Evolutionary conservation across 108 stramenopile species (phyloP), one percentile per base, ranked within the genome.

Genomic region (Schizochytrium sp.): DNA sequence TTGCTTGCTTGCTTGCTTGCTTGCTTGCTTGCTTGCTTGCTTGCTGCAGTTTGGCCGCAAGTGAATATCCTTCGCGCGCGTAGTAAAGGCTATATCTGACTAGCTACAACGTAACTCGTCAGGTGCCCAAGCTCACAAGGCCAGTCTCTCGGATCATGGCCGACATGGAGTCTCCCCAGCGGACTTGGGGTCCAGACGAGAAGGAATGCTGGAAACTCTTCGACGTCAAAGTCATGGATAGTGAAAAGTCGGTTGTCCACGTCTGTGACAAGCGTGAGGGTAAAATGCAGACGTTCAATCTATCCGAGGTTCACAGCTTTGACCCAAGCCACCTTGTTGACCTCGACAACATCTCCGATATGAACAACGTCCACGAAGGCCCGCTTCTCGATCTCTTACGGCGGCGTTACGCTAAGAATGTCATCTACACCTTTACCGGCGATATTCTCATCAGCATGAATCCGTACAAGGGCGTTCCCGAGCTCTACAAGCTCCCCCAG

Each of bases 401-500:
- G 41, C 58, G 92, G 14, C 90, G 94, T 5, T 94, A 94, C 60
- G 29, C 8, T 5, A 90, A 90, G n/a, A 93, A 94, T 58, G 58
- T 89, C 63, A 99, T 99, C 90, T 99, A 99, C 92, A 99, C 99
- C 8, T 98, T 96, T 96, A 98, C 97, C 21, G 98, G 98, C 19
- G 96, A 98, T 43, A 97, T 99, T 41, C 92, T 99, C 76, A 99
- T 99, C 92, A 97, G 98, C 58, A 97, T 99, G 44, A 99, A 99
- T 90, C 99, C 99, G 25, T 95, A 95, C 94, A 91, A 90, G 69
- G 29, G 44, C 45, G 93, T 95, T 16, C 88, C 91, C 8, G 91
- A 91, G 43, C 57, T 95, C 45, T 95, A 95, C 93, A 87, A 60
- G 34, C 91, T 94, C 60, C 91, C 91, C 5, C 0, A 51, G 28